phyloP scores from a whole-genome alignment of 768 basidiomycete genomes.

The Trametopsis cervina region DNA sequence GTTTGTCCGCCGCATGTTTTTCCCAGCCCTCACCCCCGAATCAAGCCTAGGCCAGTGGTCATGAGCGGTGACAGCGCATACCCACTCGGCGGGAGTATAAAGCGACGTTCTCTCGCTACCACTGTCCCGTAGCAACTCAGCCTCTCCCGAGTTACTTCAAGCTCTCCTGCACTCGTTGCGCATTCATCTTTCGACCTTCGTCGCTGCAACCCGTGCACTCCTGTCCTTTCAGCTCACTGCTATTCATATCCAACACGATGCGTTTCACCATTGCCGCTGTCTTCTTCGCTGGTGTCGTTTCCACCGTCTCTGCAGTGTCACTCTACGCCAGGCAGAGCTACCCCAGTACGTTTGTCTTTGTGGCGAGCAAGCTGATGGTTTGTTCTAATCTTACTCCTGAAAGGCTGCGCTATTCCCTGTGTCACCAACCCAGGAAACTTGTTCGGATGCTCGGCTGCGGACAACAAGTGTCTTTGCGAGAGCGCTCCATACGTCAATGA shows the following conservation, averaged over 20 bases:
- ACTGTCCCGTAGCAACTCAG: slow-evolving; percentile 20
- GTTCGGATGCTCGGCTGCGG: slow-evolving; percentile 38
- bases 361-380: neutral
- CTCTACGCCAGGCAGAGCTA: slow-evolving; percentile 3
- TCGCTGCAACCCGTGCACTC: slow-evolving; percentile 11
- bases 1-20: neutral
- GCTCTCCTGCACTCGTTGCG: slow-evolving; percentile 15
- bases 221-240: slow-evolving; percentile 7
- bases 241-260: slow-evolving; percentile 32
- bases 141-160: slow-evolving; percentile 16
- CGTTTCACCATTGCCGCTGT: slow-evolving; percentile 39
- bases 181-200: slow-evolving; percentile 15
- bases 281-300: slow-evolving; percentile 17
- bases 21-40: slow-evolving; percentile 1
- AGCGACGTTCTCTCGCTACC: slow-evolving; percentile 1
- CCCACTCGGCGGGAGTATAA: slow-evolving; percentile 1
- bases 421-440: slow-evolving; percentile 32
- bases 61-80: neutral
- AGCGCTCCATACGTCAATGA: slow-evolving; percentile 19
- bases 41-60: neutral
- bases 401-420: slow-evolving; percentile 51
- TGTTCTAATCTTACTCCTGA: neutral
- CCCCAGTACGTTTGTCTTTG: slow-evolving; percentile 7
- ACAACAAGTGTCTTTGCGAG: slow-evolving; percentile 43
- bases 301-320: slow-evolving; percentile 5